These are phyloP conservation scores for Lachancea sp. DNA, from an alignment of 805 yeast genomes.

Conservation along the genomic window DNA sequence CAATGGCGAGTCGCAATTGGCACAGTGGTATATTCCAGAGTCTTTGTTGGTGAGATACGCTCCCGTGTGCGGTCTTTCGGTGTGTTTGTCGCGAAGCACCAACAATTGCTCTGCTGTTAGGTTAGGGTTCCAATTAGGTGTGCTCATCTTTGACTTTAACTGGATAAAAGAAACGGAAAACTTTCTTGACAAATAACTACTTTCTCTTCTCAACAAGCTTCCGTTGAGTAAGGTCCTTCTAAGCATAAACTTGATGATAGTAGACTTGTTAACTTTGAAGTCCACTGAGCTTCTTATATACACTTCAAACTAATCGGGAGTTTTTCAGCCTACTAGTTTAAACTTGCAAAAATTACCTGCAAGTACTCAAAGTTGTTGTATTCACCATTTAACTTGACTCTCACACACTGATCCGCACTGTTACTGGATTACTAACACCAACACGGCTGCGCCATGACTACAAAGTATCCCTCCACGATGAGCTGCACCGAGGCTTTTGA, in stretches of 20 bases:
- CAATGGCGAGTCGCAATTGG: slow-evolving; percentile 75
- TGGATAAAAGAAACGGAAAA: background rate
- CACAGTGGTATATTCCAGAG: slow-evolving; percentile 74
- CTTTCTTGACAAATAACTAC: background rate
- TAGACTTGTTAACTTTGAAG: too few relatives aligned
- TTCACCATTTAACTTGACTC: background rate
- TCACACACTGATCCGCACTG: background rate
- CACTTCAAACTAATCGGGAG: too few relatives aligned
- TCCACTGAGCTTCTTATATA: too few relatives aligned
- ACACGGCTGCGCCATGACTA: slow-evolving; percentile 11
- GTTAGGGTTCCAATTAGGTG: slow-evolving; percentile 67
- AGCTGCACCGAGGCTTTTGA: slow-evolving; percentile 79
- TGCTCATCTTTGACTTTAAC: slow-evolving; percentile 2
- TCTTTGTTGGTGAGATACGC: slow-evolving; percentile 29
- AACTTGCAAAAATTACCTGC: too few relatives aligned
- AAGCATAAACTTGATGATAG: too few relatives aligned
- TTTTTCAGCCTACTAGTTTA: too few relatives aligned
- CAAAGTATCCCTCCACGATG: slow-evolving; percentile 43
- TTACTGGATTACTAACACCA: background rate
- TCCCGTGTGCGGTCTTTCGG: slow-evolving; percentile 42
- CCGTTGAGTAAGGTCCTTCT: background rate
- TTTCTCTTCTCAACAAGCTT: background rate
- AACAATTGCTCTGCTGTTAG: slow-evolving; percentile 71
- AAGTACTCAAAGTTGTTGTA: too few relatives aligned
- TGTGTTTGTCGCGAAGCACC: slow-evolving; percentile 59